Conservation (phyloP, 352 stramenopile genomes). For the Globisporangium mamillatum region DNA sequence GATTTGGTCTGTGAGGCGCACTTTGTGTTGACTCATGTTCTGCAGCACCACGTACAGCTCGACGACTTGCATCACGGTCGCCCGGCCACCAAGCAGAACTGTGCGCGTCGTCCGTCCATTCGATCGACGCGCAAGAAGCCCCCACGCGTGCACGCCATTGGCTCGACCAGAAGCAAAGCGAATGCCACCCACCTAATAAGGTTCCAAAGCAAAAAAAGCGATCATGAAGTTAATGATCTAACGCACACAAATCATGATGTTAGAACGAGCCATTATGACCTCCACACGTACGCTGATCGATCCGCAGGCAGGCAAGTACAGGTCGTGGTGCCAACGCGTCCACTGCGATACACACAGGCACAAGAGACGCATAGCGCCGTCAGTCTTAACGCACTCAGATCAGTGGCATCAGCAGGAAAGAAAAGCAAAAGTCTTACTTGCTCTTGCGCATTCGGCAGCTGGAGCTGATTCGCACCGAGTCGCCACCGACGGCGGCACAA, state of each 20-base stretch:
- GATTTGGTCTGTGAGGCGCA: slow-evolving; percentile 39
- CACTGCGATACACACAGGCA: slow-evolving; percentile 23
- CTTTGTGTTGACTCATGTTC: slow-evolving; percentile 27
- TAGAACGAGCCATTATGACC: background rate
- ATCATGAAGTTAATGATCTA: background rate
- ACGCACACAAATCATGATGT: background rate
- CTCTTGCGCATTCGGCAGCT: slow-evolving; percentile 3
- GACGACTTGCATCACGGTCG: slow-evolving; percentile 51
- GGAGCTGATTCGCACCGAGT: slow-evolving; percentile 2
- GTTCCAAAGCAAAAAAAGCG: background rate
- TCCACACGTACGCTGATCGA: slow-evolving; percentile 30
- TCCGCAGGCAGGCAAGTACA: slow-evolving; percentile 35
- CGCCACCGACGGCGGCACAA: slow-evolving; percentile 37
- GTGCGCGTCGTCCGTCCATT: slow-evolving; percentile 58
- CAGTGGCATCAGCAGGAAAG: background rate
- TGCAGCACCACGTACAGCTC: slow-evolving; percentile 57
- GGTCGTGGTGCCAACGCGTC: slow-evolving; percentile 31
- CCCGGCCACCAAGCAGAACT: slow-evolving; percentile 39
- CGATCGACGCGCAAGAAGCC: slow-evolving; percentile 41
- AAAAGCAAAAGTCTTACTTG: slow-evolving; percentile 4
- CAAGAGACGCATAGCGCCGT: background rate
- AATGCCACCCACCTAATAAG: slow-evolving; percentile 19
- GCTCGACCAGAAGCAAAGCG: slow-evolving; percentile 33
- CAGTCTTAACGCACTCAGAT: background rate
- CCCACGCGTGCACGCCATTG: slow-evolving; percentile 34